phyloP scores from a whole-genome alignment of 2,329 filamentous ascomycete species.

The Cephalotrichum gorgonifer region DNA sequence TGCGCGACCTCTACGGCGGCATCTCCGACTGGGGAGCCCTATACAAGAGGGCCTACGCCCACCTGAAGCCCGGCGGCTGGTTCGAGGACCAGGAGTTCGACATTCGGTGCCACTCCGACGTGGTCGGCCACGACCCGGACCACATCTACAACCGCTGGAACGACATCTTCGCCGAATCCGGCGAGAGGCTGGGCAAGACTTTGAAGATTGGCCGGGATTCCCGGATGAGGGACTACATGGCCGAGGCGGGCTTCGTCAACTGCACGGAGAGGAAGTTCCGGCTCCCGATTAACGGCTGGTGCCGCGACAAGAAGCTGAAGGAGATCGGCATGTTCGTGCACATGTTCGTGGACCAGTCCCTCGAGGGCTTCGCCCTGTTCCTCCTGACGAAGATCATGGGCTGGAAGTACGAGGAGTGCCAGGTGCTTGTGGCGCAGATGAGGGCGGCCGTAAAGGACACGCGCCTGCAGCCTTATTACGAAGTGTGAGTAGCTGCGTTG shows the following conservation, averaged over 20 bases:
- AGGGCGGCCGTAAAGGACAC: slow-evolving; percentile 5
- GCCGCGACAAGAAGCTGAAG: slow-evolving; percentile 31
- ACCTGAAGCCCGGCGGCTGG: slow-evolving; percentile 32
- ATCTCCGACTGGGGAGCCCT: slow-evolving; percentile 46
- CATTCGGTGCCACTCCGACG: neutral
- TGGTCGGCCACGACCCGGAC: neutral
- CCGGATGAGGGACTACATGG: slow-evolving; percentile 1
- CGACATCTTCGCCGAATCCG: neutral
- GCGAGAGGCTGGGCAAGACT: neutral
- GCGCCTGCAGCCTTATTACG: neutral
- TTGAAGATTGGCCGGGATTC: neutral
- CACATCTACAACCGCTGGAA: slow-evolving; percentile 2
- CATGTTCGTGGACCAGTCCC: slow-evolving; percentile 14
- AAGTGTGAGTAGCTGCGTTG: neutral
- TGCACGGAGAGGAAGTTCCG: slow-evolving; percentile 25
- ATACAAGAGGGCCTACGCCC: slow-evolving; percentile 36
- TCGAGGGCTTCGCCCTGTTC: slow-evolving; percentile 18
- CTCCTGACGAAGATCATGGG: slow-evolving; percentile 17
- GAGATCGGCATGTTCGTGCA: slow-evolving; percentile 25
- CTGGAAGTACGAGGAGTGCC: slow-evolving; percentile 15
- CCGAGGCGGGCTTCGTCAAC: slow-evolving; percentile 26
- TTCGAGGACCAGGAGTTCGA: slow-evolving; percentile 20
- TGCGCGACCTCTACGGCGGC: slow-evolving; percentile 39
- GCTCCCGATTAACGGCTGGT: slow-evolving; percentile 34
- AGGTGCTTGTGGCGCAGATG: slow-evolving; percentile 14